Evolutionary conservation across 768 basidiomycete species (phyloP), one percentile per base, ranked within the genome.

Genomic region (Lactarius sp.): DNA sequence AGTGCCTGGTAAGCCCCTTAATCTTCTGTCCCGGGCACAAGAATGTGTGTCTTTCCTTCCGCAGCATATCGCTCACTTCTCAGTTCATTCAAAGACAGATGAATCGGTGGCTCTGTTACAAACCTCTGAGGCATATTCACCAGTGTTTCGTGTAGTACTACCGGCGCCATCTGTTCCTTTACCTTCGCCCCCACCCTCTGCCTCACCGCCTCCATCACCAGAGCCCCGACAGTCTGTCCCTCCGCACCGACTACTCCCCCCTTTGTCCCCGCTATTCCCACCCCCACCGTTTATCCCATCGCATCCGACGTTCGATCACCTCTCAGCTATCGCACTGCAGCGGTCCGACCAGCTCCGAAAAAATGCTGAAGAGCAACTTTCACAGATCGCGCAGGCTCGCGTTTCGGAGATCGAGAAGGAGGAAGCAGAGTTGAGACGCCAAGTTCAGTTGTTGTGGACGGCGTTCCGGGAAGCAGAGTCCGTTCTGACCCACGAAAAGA

Each of bases 251-350:
- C 79, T 80, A 71, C 76, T 92, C 50, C 80, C 83, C 44, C 73
- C 78, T 61, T 68, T 88, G 66, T 79, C 80, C 44, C 80, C 86
- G 6, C 74, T 92, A 44, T 87, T 90, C 71, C 83, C 85, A 33
- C 89, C 89, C 18, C 83, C 86, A 22, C 90, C 90, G 18, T 92
- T 88, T 73, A 82, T 86, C 0, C 86, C 90, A 7, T 83, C 86
- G 18, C 87, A 92, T 68, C 83, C 84, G 7, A 81, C 85, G 47
- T 92, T 92, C 70, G 65, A 77, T 49, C 84, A 88, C 71, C 77
- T 92, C 37, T 79, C 85, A 16, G 76, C 80, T 27, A 70, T 85
- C 54, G 90, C 90, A 14, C 71, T 75, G 31, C 73, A 78, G 39
- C 75, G 81, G 68, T 88, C 88, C 0, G 75, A 83, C 46, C 77